Evolutionary conservation across 345 rosid genomes (phyloP), one percentile per base, ranked within the genome.

Genomic region (Erodium maritimum): DNA sequence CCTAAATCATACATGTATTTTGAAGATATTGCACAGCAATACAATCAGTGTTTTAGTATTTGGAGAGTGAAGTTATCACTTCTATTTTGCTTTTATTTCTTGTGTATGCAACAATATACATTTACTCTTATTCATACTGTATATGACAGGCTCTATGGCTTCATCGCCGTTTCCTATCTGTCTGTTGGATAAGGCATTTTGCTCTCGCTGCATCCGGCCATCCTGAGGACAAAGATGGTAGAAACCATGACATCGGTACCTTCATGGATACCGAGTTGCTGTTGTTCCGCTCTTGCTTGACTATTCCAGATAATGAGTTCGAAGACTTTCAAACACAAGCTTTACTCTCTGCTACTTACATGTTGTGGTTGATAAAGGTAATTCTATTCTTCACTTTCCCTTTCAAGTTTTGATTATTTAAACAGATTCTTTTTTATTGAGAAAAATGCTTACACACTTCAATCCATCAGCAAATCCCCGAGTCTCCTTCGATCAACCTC

Each of bases 341-440:
- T 57, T 25, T 72, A 37, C 69, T 75, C 73, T 82, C 89, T 51
- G 64, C 77, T 17, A 57, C 66, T 57, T 91, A 91, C 79, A 67
- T 82, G 24, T 56, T 82, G 56, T 84, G 98, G 93, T 74, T 86
- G 66, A 71, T 74, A 55, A 86, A 80, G 93, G 98, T 91, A 74
- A 33, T 9, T 9, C 5, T 21, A 17, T 20, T 53, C 2, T 5
- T 19, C 5, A 34, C 6, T 24, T 61, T 56, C 51, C 59, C 50
- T 34, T 52, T 50, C 14, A 17, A 17, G 22, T 13, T 10, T 37
- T 42, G 24, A 42, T 34, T 60, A 16, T 55, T 50, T 29, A 18
- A 59, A 57, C 23, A 51, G n/a, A 6, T 24, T 24, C 2, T 22
- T 52, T 5, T 45, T 14, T 52, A 21, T 57, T 54, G n/a, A 17